These are phyloP conservation scores for Linum tenue DNA, from an alignment of 345 rosid genomes.

Conservation along the genomic window DNA sequence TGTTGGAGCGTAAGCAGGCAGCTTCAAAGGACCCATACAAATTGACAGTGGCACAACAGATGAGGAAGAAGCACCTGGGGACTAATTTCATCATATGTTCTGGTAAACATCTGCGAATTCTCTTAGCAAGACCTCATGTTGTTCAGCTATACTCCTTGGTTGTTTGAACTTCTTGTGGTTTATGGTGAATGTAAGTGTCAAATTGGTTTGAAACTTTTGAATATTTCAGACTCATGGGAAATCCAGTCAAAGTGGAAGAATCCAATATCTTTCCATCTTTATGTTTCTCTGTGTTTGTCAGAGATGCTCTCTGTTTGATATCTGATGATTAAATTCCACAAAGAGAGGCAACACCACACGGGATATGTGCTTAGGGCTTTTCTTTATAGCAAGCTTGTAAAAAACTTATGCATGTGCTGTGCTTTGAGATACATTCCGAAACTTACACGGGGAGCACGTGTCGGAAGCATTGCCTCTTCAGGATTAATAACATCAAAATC, in stretches of 20 bases:
- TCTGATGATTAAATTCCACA: background rate
- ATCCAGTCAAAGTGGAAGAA: background rate
- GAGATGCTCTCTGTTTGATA: background rate
- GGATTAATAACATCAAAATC: background rate
- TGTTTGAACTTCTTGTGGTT: background rate
- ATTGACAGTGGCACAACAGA: conserved; percentile 27
- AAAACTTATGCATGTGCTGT: background rate
- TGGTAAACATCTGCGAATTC: background rate
- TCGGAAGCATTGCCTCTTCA: background rate
- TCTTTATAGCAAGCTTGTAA: background rate
- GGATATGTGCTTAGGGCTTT: background rate
- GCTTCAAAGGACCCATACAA: conserved; percentile 61
- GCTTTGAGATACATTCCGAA: background rate
- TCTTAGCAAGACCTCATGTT: background rate
- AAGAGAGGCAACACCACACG: background rate
- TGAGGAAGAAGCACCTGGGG: conserved; percentile 26
- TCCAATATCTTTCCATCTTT: background rate
- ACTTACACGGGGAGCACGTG: background rate
- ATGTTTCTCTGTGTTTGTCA: background rate
- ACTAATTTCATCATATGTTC: conserved; percentile 10
- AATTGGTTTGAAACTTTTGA: no score
- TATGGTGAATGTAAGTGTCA: background rate
- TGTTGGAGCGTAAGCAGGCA: conserved; percentile 43
- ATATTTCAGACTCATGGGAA: background rate
- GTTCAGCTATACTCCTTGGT: background rate